Evolutionary conservation across 345 rosid genomes (phyloP).

Genomic region (Euphorbia tirucalli): DNA sequence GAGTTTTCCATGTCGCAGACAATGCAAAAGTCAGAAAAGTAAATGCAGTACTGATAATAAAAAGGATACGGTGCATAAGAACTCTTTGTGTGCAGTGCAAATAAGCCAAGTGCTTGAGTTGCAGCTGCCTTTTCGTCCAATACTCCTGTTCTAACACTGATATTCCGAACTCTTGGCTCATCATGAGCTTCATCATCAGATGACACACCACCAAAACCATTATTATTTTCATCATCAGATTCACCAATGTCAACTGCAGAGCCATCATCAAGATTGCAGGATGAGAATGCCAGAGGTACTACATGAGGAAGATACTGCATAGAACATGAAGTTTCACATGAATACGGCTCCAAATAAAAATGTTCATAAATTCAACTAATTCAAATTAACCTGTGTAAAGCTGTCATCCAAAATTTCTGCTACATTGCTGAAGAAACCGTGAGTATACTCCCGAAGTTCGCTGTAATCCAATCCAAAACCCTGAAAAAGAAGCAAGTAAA

Average conservation of each 20-base stretch:
- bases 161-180: slow-evolving; percentile 90
- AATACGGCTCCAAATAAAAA: slow-evolving; percentile 5
- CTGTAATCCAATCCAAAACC: slow-evolving; percentile 93
- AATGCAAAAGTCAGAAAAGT: background rate
- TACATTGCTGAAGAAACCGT: slow-evolving; percentile 96
- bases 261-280: slow-evolving; percentile 99
- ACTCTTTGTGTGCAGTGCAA: slow-evolving; percentile 85
- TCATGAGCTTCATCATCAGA: slow-evolving; percentile 99
- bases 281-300: slow-evolving; percentile 78
- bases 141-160: slow-evolving; percentile 95
- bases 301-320: slow-evolving; percentile 90
- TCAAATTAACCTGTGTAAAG: slow-evolving; percentile 66
- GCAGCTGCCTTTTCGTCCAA: slow-evolving; percentile 99
- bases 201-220: slow-evolving; percentile 89
- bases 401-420: slow-evolving; percentile 92
- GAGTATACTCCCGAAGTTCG: slow-evolving; percentile 96
- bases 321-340: slow-evolving; percentile 23
- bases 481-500: slow-evolving; percentile 40
- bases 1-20: background rate
- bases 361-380: slow-evolving; percentile 12
- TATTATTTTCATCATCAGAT: slow-evolving; percentile 82
- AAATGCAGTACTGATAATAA: background rate
- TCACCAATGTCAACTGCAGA: slow-evolving; percentile 90
- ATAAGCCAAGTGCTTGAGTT: slow-evolving; percentile 95
- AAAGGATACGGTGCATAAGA: slow-evolving; percentile 89